Base-by-base conservation (phyloP, 805 yeast genomes). In the Candida palmyrensis region DNA sequence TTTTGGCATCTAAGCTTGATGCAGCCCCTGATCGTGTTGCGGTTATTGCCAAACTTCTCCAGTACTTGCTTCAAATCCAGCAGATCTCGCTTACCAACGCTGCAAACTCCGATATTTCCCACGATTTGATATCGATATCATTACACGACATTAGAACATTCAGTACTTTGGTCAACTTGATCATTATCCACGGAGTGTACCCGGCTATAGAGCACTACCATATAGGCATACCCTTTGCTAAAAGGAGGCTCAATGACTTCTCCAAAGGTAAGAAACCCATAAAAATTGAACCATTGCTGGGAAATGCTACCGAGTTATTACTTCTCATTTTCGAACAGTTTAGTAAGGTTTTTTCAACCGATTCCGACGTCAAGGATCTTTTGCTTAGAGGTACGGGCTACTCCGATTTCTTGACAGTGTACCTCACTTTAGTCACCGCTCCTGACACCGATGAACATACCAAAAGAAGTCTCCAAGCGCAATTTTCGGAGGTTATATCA, bases 101-200 rank as follows among this genome's bases (percentile, higher is more conserved):
- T 18, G 55, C 48, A 17, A 52, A 48, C 11, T 39, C 50, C 27
- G 33, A 37, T 10, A 35, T 32, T 5, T 27, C 32, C 5, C 29
- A 29, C 3, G 65, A 67, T 37, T 42, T 73, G 31, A 65, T 83
- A 8, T 64, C 82, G 6, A 79, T 90, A 11, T 85, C 97, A 0
- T 64, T 90, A 7, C 88, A 86, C 46, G 97, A 92, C 52, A 78
- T 90, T 71, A 82, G 79, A 50, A 71, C 75, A 3, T 73, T 92
- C 36, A 80, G 82, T 22, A 72, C 68, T 15, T 49, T 90, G 27
- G 54, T 82, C 13, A 82, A 79, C 41, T 37, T 82, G 8, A 63
- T 89, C 2, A 74, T 88, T 0, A 55, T 82, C 2, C 81, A 79
- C 42, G 89, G 95, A 0, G 66, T 90, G 0, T 82, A 81, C 43